Base-by-base conservation (phyloP, 1,139 yeast species). In the Pichia sp. region DNA sequence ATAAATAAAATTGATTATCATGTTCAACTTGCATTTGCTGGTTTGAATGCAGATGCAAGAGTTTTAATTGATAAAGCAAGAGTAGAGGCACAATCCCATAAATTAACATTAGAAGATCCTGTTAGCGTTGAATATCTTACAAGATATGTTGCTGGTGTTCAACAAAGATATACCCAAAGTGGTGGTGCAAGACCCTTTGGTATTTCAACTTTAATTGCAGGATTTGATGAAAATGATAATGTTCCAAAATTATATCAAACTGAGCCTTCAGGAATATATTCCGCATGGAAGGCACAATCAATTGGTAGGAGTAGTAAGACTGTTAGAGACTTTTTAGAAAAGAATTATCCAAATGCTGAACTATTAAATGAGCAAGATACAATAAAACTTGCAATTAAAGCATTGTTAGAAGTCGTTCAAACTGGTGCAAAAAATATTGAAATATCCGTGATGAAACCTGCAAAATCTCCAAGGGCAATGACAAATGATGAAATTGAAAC, bases 271-370 rank as follows among this genome's bases (percentile, higher is more conserved):
- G 99, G 99, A 31, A 95, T 93, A 59, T 93, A 86, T 68, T 89
- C 95, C 52, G 96, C 98, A n/a, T 93, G 99, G 99, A 89, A 91
- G 70, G 98, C 99, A 25, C 95, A 89, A 68, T 91, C 99, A 28
- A 93, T 95, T 67, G 99, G 99, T 53, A 83, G 96, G 67, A 87
- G 95, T 55, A 81, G 95, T 57, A 93, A 93, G 70, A 93, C 98
- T 1, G 98, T 95, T 36, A 84, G 96, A 62, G 99, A 95, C 69
- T 87, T 91, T 63, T 78, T 93, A 69, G 99, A 95, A 70, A 91
- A 90, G 73, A 87, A 89, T 65, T 91, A 87, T 71, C 79, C 78
- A 62, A 36, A 29, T 10, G 89, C 79, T 27, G 65, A 71, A 60
- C 60, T 57, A n/a, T 69, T 84, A 71, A 74, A 76, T 56, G 90